These are phyloP conservation scores for Closterium sp. DNA, from an alignment of 139 green algal species.

Conservation along the genomic window DNA sequence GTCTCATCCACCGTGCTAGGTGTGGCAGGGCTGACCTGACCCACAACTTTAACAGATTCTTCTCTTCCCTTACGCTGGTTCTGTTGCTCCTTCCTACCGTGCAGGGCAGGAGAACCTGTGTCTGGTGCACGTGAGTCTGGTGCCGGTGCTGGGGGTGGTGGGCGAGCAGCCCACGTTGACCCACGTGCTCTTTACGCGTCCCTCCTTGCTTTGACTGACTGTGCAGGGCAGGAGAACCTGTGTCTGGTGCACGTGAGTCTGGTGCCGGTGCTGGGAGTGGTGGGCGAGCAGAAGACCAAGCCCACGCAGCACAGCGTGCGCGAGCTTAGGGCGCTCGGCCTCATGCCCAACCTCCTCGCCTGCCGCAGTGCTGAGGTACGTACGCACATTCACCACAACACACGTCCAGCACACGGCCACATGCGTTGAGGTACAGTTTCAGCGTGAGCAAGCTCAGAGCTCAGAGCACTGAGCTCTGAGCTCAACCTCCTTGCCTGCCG, in stretches of 20 bases:
- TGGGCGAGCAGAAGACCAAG: conserved; percentile 97
- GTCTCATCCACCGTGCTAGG: too few species aligned
- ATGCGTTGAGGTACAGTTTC: too few species aligned
- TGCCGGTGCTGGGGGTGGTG: conserved; percentile 95
- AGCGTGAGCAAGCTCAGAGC: conserved; percentile 81
- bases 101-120: not conserved
- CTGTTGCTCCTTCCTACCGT: not conserved
- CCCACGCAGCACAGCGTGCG: conserved; percentile 96
- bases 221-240: not conserved
- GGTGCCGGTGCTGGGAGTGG: conserved; percentile 89
- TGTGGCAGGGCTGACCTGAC: too few species aligned
- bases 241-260: conserved; percentile 81
- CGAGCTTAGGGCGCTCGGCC: conserved; percentile 84
- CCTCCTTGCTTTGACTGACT: not conserved
- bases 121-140: conserved; percentile 90
- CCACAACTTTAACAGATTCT: too few species aligned
- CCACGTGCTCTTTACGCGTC: not conserved
- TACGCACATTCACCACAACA: not conserved
- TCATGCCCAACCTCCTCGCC: conserved; percentile 87
- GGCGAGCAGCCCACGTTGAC: conserved; percentile 24
- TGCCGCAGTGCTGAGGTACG: conserved; percentile 67
- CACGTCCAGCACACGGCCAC: too few species aligned
- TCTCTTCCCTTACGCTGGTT: too few species aligned
- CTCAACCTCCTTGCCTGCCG: conserved; percentile 88
- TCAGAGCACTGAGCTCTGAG: conserved; percentile 89